These are phyloP conservation scores for Arachis stenosperma DNA, from an alignment of 306 rosid genomes.

Conservation along the genomic window DNA sequence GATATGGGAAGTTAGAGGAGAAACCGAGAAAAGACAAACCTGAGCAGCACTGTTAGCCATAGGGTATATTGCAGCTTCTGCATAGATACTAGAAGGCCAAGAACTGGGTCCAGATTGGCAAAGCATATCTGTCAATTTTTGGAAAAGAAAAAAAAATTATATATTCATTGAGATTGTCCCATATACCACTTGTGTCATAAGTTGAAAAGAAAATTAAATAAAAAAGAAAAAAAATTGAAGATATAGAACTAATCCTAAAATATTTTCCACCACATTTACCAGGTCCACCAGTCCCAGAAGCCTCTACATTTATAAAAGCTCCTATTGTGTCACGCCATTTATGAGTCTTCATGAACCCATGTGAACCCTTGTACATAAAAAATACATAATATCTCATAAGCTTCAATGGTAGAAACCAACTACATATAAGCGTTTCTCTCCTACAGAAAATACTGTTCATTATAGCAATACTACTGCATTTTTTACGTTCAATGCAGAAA, in stretches of 20 bases:
- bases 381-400: constrained; percentile 42
- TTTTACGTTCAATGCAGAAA: not conserved
- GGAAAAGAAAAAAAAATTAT: not conserved
- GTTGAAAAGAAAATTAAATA: not conserved
- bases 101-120: constrained; percentile 98
- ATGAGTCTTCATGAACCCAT: constrained; percentile 95
- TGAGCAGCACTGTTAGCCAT: constrained; percentile 99
- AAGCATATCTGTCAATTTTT: constrained; percentile 72
- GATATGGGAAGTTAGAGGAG: constrained; percentile 16
- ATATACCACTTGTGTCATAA: constrained; percentile 20
- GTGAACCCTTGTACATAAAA: constrained; percentile 73
- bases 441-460: constrained; percentile 5
- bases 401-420: constrained; percentile 35
- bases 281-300: constrained; percentile 87
- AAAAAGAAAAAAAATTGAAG: not conserved
- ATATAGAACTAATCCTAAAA: constrained; percentile 13
- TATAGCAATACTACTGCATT: not conserved
- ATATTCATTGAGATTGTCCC: constrained; percentile 34
- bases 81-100: constrained; percentile 89
- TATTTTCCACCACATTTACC: constrained; percentile 55
- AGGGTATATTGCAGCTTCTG: constrained; percentile 88
- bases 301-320: constrained; percentile 92
- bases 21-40: constrained; percentile 64
- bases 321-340: constrained; percentile 89
- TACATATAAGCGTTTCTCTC: constrained; percentile 3